These are phyloP conservation scores for Glebionis coronaria DNA, from an alignment of 129 eudicot species.

Conservation along the genomic window DNA sequence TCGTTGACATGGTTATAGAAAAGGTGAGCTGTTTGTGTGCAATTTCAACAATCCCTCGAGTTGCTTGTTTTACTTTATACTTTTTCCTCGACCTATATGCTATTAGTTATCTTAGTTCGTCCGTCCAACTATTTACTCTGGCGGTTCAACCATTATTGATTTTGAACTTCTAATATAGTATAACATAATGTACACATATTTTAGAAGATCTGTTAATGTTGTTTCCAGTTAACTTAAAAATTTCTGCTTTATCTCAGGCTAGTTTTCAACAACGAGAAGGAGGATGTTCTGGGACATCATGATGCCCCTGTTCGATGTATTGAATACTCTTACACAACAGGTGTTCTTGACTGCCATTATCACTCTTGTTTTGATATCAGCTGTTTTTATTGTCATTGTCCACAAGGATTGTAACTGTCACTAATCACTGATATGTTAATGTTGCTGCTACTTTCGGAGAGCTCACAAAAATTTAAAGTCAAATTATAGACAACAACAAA, in stretches of 20 bases:
- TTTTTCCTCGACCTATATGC: background rate
- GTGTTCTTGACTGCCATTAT: conserved; percentile 29
- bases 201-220: background rate
- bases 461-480: background rate
- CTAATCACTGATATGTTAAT: background rate
- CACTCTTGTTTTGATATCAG: background rate
- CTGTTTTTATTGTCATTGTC: conserved; percentile 10
- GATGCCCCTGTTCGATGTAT: conserved; percentile 93
- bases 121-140: background rate
- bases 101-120: conserved; percentile 2
- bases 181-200: background rate
- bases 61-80: too few species aligned
- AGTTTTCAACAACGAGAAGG: conserved; percentile 69
- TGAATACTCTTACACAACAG: conserved; percentile 89
- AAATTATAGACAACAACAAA: background rate
- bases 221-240: conserved; percentile 1
- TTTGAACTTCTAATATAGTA: background rate
- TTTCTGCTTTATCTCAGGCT: conserved; percentile 49
- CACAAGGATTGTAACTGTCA: conserved; percentile 9
- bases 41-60: too few species aligned
- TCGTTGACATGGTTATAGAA: too few species aligned
- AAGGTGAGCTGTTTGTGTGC: too few species aligned
- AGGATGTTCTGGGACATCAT: conserved; percentile 83
- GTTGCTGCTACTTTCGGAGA: conserved; percentile 3
- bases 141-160: background rate